Evolutionary conservation across 768 basidiomycete species (phyloP).

Genomic region (Tulasnella sp.): DNA sequence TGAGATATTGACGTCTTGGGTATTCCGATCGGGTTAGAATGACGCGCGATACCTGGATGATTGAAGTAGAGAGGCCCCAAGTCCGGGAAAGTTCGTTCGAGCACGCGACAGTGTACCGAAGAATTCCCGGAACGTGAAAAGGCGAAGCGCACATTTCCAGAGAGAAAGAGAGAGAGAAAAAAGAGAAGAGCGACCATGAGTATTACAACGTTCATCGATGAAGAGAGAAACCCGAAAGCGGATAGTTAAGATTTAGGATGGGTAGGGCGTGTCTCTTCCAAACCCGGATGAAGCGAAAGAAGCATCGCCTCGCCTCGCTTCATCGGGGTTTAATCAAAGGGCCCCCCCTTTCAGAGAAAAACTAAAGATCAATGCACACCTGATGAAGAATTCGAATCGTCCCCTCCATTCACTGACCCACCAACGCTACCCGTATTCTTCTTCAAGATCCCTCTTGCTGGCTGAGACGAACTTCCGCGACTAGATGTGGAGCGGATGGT

Average conservation of each 20-base stretch:
- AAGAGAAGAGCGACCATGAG: conserved; percentile 8
- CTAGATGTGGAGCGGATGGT: background rate
- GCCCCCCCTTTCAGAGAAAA: background rate
- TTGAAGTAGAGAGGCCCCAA: background rate
- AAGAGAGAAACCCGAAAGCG: background rate
- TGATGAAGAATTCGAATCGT: background rate
- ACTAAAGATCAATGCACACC: conserved; percentile 13
- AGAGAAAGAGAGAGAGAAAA: background rate
- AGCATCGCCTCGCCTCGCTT: background rate
- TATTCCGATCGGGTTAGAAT: conserved; percentile 13
- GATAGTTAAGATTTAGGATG: conserved; percentile 12
- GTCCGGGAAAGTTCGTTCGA: conserved; percentile 4
- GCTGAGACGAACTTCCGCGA: conserved; percentile 1
- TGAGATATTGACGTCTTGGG: conserved; percentile 16
- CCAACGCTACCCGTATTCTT: conserved; percentile 2
- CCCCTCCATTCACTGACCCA: conserved; percentile 3
- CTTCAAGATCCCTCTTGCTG: conserved; percentile 14
- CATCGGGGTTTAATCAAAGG: background rate
- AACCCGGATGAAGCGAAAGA: background rate
- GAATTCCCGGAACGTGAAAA: conserved; percentile 5
- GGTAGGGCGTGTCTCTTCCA: background rate
- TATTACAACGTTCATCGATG: conserved; percentile 10
- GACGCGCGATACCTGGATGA: conserved; percentile 7
- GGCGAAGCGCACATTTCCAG: background rate
- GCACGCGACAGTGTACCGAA: conserved; percentile 8